These are phyloP conservation scores for Pogostemon cablin DNA, from an alignment of 257 asterid genomes.

Conservation along the genomic window DNA sequence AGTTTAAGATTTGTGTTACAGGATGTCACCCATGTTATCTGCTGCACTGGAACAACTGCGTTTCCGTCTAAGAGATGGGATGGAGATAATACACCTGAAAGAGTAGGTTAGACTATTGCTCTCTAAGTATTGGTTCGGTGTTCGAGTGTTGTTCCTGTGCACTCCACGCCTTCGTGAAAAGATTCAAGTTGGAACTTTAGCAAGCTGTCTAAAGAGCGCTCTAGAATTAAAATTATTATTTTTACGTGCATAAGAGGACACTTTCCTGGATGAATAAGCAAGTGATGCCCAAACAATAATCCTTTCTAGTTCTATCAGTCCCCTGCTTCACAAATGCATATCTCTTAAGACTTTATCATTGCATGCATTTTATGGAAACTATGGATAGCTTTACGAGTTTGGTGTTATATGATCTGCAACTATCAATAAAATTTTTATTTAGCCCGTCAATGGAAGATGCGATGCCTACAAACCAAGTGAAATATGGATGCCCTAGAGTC, in stretches of 20 bases:
- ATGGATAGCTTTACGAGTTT: not conserved
- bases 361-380: conserved; percentile 2
- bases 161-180: not conserved
- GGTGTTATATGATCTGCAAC: not conserved
- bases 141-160: conserved; percentile 14
- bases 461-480: conserved; percentile 11
- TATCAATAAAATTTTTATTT: not conserved
- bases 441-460: not conserved
- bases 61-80: conserved; percentile 96
- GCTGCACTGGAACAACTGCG: conserved; percentile 98
- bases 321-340: not conserved
- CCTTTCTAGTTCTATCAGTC: not conserved
- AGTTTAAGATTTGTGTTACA: conserved; percentile 33
- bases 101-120: conserved; percentile 70
- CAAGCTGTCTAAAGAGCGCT: not conserved
- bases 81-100: conserved; percentile 97
- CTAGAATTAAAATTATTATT: not conserved
- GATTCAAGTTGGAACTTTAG: not conserved
- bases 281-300: not conserved
- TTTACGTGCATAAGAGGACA: not conserved
- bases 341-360: not conserved
- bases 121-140: conserved; percentile 2
- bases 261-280: not conserved
- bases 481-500: conserved; percentile 3
- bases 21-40: conserved; percentile 91